These are phyloP conservation scores for Nicotiana knightiana DNA, from an alignment of 257 asterid species.

Conservation along the genomic window DNA sequence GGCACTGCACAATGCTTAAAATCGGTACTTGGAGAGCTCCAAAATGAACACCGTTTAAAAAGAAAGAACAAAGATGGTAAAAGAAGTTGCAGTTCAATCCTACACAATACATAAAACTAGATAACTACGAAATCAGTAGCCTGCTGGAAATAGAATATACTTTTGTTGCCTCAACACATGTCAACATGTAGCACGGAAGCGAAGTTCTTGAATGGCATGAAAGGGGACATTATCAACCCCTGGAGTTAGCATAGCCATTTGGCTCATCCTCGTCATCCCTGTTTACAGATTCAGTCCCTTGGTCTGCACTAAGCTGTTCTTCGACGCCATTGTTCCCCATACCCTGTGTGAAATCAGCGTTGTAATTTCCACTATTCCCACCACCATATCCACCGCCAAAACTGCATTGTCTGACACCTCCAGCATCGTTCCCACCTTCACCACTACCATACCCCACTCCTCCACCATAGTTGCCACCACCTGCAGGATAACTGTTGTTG, in stretches of 20 bases:
- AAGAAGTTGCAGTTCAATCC: neutral
- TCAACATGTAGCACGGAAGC: neutral
- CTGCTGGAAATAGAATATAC: neutral
- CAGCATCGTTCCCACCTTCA: slow-evolving; percentile 6
- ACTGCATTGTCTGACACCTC: slow-evolving; percentile 2
- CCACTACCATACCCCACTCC: slow-evolving; percentile 7
- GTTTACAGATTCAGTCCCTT: slow-evolving; percentile 9
- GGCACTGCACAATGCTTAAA: neutral
- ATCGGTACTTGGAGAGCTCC: neutral
- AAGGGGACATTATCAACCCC: neutral
- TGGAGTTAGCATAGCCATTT: slow-evolving; percentile 20
- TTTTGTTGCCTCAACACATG: neutral
- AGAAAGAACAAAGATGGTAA: neutral
- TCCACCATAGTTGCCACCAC: slow-evolving; percentile 9
- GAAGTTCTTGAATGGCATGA: neutral
- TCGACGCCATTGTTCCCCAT: neutral
- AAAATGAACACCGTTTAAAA: neutral
- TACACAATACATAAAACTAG: neutral
- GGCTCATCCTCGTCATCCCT: slow-evolving; percentile 17
- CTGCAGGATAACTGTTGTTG: neutral
- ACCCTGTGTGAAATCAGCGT: neutral
- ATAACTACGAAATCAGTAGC: neutral
- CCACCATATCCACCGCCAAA: slow-evolving; percentile 11
- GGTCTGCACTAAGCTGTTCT: slow-evolving; percentile 8
- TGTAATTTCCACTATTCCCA: slow-evolving; percentile 12